Evolutionary conservation across 352 stramenopile species (phyloP).

Genomic region (Thalassiosira exigua): DNA sequence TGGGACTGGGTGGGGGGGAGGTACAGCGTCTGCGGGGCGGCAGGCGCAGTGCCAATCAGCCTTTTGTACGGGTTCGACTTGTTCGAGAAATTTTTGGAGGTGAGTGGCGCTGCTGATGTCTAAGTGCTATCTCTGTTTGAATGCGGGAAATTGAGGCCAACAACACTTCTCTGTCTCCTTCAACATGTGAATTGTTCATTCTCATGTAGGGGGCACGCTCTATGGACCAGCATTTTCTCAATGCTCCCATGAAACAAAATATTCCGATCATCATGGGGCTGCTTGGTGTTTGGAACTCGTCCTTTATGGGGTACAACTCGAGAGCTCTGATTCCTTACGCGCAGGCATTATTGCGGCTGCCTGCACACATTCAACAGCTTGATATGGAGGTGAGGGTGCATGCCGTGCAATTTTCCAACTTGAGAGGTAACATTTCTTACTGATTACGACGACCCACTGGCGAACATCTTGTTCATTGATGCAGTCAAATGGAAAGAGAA

Average conservation of each 20-base stretch:
- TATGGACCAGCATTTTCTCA: slow-evolving; percentile 97
- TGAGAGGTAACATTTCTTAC: too few species aligned
- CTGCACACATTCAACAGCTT: slow-evolving; percentile 96
- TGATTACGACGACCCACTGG: too few species aligned
- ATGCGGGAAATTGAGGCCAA: too few species aligned
- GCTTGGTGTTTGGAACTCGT: slow-evolving; percentile 98
- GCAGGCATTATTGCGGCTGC: slow-evolving; percentile 94
- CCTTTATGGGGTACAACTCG: slow-evolving; percentile 94
- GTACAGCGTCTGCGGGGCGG: slow-evolving; percentile 97
- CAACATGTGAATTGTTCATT: too few species aligned
- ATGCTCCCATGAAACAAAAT: slow-evolving; percentile 91
- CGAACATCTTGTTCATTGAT: too few species aligned
- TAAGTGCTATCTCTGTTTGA: too few species aligned
- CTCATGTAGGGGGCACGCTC: slow-evolving; percentile 94
- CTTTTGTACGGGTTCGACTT: slow-evolving; percentile 94
- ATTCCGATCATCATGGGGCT: slow-evolving; percentile 97
- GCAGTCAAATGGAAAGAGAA: slow-evolving; percentile 98
- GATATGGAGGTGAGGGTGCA: too few species aligned
- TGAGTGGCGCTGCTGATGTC: too few species aligned
- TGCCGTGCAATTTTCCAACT: too few species aligned
- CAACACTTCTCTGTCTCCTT: too few species aligned
- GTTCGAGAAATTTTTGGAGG: too few species aligned
- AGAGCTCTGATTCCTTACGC: slow-evolving; percentile 90
- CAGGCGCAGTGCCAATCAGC: slow-evolving; percentile 95
- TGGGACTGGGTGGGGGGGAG: slow-evolving; percentile 99